Conservation (phyloP, 495 filamentous ascomycete species). For the Bacidia rubella region DNA sequence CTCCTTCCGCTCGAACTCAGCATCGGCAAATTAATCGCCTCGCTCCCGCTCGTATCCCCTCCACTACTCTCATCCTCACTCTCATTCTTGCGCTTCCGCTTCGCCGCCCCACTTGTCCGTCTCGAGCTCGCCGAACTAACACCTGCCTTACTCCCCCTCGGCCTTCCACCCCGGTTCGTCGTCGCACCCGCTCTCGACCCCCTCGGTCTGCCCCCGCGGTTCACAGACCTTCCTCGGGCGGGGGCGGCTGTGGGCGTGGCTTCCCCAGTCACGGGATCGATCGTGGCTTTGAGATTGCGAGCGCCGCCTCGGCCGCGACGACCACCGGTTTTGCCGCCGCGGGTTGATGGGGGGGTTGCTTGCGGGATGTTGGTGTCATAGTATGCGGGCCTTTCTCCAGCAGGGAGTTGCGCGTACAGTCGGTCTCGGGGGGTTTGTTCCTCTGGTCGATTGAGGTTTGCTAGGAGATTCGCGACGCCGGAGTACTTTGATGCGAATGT, state of each 20-base stretch:
- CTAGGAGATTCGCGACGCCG: too few relatives aligned
- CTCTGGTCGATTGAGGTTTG: not conserved
- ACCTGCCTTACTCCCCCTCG: constrained; percentile 13
- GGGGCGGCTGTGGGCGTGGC: constrained; percentile 11
- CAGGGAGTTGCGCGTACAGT: too few relatives aligned
- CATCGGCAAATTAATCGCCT: constrained; percentile 40
- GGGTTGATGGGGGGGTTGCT: constrained; percentile 1
- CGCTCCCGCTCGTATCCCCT: constrained; percentile 34
- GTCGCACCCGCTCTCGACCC: constrained; percentile 5
- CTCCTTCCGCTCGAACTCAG: constrained; percentile 76
- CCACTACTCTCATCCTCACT: constrained; percentile 31
- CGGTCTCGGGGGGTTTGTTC: not conserved
- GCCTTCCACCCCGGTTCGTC: constrained; percentile 11
- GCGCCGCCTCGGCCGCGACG: constrained; percentile 9
- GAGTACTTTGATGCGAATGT: too few relatives aligned
- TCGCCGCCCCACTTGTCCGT: constrained; percentile 9
- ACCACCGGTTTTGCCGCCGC: constrained; percentile 12
- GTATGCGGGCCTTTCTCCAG: not conserved
- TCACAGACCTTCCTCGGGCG: constrained; percentile 4
- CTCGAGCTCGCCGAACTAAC: constrained; percentile 1
- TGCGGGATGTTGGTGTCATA: too few relatives aligned
- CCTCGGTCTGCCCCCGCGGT: constrained; percentile 12
- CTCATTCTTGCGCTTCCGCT: constrained; percentile 34
- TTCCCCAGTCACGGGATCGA: constrained; percentile 5
- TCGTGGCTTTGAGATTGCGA: constrained; percentile 10